Conservation (phyloP, 768 basidiomycete species). For the Favolaschia claudopus region DNA sequence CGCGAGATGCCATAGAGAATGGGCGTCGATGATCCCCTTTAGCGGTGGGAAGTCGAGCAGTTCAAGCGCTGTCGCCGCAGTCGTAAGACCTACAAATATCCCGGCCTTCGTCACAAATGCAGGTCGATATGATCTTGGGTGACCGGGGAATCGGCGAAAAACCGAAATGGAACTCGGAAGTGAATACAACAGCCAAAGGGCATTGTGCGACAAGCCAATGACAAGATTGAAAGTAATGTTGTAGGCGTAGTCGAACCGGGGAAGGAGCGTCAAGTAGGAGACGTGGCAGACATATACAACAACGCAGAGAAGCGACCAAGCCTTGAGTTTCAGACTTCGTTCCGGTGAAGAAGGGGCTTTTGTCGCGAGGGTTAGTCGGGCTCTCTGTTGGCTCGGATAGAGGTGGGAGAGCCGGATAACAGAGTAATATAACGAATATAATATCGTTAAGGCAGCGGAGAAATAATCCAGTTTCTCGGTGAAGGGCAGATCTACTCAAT, state of each 20-base stretch:
- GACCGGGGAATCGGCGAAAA: slow-evolving; percentile 61
- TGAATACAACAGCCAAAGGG: slow-evolving; percentile 82
- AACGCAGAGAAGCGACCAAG: slow-evolving; percentile 62
- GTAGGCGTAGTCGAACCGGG: slow-evolving; percentile 92
- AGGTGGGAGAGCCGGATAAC: slow-evolving; percentile 80
- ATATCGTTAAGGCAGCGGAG: slow-evolving; percentile 85
- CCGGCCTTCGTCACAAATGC: slow-evolving; percentile 60
- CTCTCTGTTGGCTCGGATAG: slow-evolving; percentile 53
- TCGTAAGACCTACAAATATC: slow-evolving; percentile 73
- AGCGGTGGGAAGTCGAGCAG: slow-evolving; percentile 91
- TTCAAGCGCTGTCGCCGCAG: slow-evolving; percentile 79
- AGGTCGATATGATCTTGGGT: slow-evolving; percentile 66
- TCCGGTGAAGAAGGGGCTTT: slow-evolving; percentile 26
- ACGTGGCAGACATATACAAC: slow-evolving; percentile 73
- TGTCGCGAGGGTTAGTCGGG: slow-evolving; percentile 35
- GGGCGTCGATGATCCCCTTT: slow-evolving; percentile 82
- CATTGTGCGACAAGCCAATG: slow-evolving; percentile 81
- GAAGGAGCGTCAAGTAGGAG: slow-evolving; percentile 76
- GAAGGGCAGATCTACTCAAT: slow-evolving; percentile 67
- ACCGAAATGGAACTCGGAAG: slow-evolving; percentile 56
- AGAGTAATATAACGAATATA: slow-evolving; percentile 82
- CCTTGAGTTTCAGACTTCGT: slow-evolving; percentile 28
- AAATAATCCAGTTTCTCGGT: slow-evolving; percentile 97
- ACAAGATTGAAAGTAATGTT: slow-evolving; percentile 87
- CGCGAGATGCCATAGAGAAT: slow-evolving; percentile 90